Evolutionary conservation across 805 yeast species (phyloP).

Genomic region (Pichia exigua): DNA sequence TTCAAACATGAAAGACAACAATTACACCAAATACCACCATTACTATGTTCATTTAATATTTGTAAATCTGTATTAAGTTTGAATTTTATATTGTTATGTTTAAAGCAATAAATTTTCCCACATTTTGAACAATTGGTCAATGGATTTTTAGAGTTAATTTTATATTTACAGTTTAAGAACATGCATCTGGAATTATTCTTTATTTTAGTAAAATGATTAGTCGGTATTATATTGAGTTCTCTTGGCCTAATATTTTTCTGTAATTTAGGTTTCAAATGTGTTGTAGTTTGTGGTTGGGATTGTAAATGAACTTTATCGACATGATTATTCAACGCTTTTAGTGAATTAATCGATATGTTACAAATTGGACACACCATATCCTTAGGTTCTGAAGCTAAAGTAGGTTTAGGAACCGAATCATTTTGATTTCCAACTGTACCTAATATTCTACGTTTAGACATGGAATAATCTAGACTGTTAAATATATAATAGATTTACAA

Average conservation of each 20-base stretch:
- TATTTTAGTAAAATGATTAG: conserved; percentile 54
- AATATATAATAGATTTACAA: no score
- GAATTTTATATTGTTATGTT: conserved; percentile 50
- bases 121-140: conserved; percentile 68
- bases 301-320: conserved; percentile 55
- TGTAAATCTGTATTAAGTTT: conserved; percentile 40
- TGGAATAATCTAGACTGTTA: neutral
- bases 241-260: neutral
- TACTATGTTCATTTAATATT: conserved; percentile 28
- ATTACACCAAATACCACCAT: conserved; percentile 56
- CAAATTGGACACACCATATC: conserved; percentile 60
- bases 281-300: neutral
- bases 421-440: conserved; percentile 8
- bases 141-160: conserved; percentile 45
- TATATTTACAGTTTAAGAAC: neutral
- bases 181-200: conserved; percentile 35
- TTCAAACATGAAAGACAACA: conserved; percentile 61
- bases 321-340: conserved; percentile 56
- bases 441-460: conserved; percentile 19
- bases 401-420: neutral
- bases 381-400: neutral
- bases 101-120: conserved; percentile 61
- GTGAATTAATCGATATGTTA: conserved; percentile 44
- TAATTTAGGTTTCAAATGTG: neutral
- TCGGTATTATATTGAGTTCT: conserved; percentile 19